Evolutionary conservation across 169 alveolate genomes (phyloP).

Genomic region (Pseudocohnilembus persalinus): DNA sequence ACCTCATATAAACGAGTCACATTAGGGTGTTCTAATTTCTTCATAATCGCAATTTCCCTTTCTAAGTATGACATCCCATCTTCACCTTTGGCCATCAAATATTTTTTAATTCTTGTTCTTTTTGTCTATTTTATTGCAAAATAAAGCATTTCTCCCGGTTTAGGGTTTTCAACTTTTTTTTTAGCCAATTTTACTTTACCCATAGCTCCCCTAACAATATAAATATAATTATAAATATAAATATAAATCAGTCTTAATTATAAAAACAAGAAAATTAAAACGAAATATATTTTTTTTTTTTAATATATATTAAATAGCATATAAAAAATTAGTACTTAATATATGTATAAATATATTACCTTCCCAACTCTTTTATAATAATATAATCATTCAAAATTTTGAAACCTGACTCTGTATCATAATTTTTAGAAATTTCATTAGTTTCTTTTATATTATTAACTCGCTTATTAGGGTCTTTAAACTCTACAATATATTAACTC

Average conservation of each 20-base stretch:
- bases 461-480: background rate
- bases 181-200: slow-evolving; percentile 33
- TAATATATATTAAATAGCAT: too few species aligned
- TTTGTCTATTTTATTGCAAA: slow-evolving; percentile 50
- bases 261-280: too few species aligned
- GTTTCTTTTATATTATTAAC: background rate
- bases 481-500: background rate
- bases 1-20: slow-evolving; percentile 57
- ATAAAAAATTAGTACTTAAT: too few species aligned
- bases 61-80: slow-evolving; percentile 36
- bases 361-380: background rate
- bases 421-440: too few species aligned
- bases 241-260: too few species aligned
- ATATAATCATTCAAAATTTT: too few species aligned
- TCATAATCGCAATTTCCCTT: slow-evolving; percentile 64
- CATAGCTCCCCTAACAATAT: background rate
- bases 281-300: too few species aligned
- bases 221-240: background rate
- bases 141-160: slow-evolving; percentile 18
- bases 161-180: slow-evolving; percentile 15
- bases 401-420: background rate
- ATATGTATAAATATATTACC: too few species aligned
- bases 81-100: slow-evolving; percentile 24
- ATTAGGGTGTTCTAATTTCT: slow-evolving; percentile 67
- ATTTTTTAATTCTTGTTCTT: slow-evolving; percentile 37